phyloP scores from a whole-genome alignment of 148 eudicot genomes.

The Hydrangea macrophylla region DNA sequence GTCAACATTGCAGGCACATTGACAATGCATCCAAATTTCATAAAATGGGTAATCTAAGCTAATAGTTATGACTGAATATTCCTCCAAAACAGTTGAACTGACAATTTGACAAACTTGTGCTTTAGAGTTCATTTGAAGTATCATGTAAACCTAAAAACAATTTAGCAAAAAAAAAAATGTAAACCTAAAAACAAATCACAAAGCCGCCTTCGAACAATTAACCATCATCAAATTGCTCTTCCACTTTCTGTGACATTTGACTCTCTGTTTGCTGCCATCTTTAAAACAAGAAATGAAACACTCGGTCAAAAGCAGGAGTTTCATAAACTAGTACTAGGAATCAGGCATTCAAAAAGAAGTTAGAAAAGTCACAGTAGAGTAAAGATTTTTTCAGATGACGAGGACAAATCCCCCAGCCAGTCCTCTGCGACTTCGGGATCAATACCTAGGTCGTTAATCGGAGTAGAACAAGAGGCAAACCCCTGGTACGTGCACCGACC shows the following conservation, averaged over 20 bases:
- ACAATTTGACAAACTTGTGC: not conserved
- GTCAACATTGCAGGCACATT: not conserved
- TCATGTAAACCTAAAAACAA: not conserved
- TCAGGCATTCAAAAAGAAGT: not conserved
- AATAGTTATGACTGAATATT: not conserved
- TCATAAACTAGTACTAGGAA: not conserved
- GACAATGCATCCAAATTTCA: not conserved
- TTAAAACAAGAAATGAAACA: not conserved
- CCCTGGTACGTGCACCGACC: no score
- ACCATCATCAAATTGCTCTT: not conserved
- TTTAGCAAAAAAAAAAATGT: no score
- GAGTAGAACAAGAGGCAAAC: not conserved
- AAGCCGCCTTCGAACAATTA: not conserved
- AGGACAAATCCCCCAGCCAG: no score
- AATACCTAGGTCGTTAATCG: not conserved
- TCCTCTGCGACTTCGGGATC: no score
- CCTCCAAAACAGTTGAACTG: not conserved
- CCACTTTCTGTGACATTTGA: not conserved
- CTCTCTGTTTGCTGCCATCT: not conserved
- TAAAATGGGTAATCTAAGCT: not conserved
- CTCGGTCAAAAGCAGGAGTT: not conserved
- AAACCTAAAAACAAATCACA: not conserved
- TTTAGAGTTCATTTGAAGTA: not conserved
- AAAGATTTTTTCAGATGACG: no score
- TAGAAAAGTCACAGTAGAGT: no score